Evolutionary conservation across 2,329 filamentous ascomycete genomes (phyloP).

Genomic region (Alternaria gaisen): DNA sequence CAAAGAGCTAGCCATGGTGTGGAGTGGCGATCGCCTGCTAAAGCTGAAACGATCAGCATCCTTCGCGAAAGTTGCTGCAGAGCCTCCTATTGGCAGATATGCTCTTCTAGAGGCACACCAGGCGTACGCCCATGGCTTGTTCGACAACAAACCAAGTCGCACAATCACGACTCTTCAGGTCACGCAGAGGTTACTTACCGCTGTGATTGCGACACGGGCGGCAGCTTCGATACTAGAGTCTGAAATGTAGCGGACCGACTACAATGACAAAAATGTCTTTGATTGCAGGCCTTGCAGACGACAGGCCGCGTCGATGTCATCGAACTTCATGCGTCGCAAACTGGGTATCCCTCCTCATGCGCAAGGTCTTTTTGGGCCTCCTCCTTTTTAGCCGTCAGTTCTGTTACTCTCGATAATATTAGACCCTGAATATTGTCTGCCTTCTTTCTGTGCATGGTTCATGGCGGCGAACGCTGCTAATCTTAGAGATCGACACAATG

Average conservation of each 20-base stretch:
- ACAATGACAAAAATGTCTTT: conserved; percentile 12
- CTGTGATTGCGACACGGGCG: conserved; percentile 28
- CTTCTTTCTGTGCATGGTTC: conserved; percentile 2
- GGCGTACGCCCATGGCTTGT: conserved; percentile 18
- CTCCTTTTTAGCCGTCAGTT: conserved; percentile 17
- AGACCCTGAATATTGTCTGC: conserved; percentile 15
- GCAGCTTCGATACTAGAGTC: conserved; percentile 15
- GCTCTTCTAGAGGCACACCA: conserved; percentile 26
- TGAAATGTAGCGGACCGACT: not conserved
- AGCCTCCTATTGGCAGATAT: conserved; percentile 25
- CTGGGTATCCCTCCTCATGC: conserved; percentile 29
- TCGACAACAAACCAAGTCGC: conserved; percentile 27
- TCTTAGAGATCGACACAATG: conserved; percentile 14
- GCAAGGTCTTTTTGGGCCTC: conserved; percentile 28
- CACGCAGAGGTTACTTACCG: conserved; percentile 28
- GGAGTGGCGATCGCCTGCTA: conserved; percentile 30
- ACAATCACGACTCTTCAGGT: conserved; percentile 8
- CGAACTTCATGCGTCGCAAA: conserved; percentile 25
- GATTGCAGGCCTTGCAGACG: conserved; percentile 26
- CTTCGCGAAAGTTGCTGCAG: conserved; percentile 15
- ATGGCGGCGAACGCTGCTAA: conserved; percentile 7
- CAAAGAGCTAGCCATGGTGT: conserved; percentile 20
- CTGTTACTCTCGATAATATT: conserved; percentile 5
- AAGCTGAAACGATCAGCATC: conserved; percentile 34
- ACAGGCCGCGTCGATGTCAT: conserved; percentile 20